phyloP scores from a whole-genome alignment of 2,329 filamentous ascomycete genomes.

The Berkeleyomyces rouxiae region DNA sequence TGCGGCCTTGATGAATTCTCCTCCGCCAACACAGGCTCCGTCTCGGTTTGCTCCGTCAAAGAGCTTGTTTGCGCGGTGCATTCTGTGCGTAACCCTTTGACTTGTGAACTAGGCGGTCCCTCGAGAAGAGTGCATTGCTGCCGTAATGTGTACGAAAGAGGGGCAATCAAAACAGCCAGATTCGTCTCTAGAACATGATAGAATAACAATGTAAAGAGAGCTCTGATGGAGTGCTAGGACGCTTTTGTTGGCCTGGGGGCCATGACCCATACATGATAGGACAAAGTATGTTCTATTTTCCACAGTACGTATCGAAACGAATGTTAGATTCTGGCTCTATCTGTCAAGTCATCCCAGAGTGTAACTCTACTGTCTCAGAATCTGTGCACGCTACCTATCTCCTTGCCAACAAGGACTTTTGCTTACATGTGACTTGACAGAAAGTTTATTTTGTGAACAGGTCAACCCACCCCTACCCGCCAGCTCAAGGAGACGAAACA shows the following conservation, averaged over 20 bases:
- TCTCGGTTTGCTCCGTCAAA: background rate
- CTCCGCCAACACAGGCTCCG: background rate
- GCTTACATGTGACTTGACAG: background rate
- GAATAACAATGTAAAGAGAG: slow-evolving; percentile 14
- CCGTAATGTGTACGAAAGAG: background rate
- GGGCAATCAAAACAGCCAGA: background rate
- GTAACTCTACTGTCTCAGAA: background rate
- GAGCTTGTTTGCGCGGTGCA: slow-evolving; percentile 1
- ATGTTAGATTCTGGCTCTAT: background rate
- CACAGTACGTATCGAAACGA: too few relatives aligned
- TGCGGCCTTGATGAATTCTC: background rate
- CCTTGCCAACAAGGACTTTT: background rate
- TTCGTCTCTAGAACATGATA: slow-evolving; percentile 6
- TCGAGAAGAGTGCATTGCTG: background rate
- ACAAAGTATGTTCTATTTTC: too few relatives aligned
- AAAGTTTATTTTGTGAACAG: background rate
- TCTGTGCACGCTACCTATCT: background rate
- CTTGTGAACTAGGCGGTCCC: background rate
- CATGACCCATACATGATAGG: background rate
- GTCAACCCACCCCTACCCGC: background rate
- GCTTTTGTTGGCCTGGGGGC: background rate
- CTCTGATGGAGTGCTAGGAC: slow-evolving; percentile 5
- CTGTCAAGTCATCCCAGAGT: background rate
- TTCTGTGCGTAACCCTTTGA: background rate
- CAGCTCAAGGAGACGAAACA: background rate